Percentiles rank a stretch among this genome's conserved stretches.
These are phyloP conservation scores for Trichoderma asperellum DNA, from an alignment of 2,329 filamentous ascomycete species.

Conservation along the genomic window DNA sequence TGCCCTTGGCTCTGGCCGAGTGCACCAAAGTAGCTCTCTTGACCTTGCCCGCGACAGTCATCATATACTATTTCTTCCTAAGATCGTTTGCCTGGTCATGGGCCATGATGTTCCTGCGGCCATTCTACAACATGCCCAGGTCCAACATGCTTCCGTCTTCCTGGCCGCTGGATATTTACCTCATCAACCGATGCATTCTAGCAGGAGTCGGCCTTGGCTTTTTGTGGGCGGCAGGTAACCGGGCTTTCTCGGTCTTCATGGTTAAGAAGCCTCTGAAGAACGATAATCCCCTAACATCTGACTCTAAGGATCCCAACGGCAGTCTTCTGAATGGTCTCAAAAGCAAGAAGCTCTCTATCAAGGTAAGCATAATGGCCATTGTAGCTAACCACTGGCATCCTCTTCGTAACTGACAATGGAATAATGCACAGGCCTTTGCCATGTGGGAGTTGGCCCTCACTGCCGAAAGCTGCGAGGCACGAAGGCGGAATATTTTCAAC, in stretches of 20 bases:
- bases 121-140: constrained; percentile 76
- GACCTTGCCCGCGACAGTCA: constrained; percentile 50
- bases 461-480: constrained; percentile 71
- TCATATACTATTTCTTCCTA: constrained; percentile 66
- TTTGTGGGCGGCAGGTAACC: constrained; percentile 77
- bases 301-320: constrained; percentile 89
- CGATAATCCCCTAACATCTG: constrained; percentile 77
- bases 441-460: constrained; percentile 90
- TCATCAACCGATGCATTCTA: constrained; percentile 59
- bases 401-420: background rate
- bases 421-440: constrained; percentile 70
- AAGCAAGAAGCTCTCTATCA: constrained; percentile 77
- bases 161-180: constrained; percentile 60
- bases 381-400: background rate
- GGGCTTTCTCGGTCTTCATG: constrained; percentile 79
- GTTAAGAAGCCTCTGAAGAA: constrained; percentile 82
- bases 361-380: constrained; percentile 53
- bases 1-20: constrained; percentile 47
- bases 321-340: constrained; percentile 83
- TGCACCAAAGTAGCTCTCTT: constrained; percentile 47
- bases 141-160: constrained; percentile 65
- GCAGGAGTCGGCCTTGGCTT: constrained; percentile 70
- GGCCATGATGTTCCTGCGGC: constrained; percentile 70
- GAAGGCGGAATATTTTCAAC: constrained; percentile 79
- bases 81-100: constrained; percentile 69